Evolutionary conservation across 371 early-diverging fungal genomes (phyloP).

Genomic region (Batrachochytrium dendrobatidis): DNA sequence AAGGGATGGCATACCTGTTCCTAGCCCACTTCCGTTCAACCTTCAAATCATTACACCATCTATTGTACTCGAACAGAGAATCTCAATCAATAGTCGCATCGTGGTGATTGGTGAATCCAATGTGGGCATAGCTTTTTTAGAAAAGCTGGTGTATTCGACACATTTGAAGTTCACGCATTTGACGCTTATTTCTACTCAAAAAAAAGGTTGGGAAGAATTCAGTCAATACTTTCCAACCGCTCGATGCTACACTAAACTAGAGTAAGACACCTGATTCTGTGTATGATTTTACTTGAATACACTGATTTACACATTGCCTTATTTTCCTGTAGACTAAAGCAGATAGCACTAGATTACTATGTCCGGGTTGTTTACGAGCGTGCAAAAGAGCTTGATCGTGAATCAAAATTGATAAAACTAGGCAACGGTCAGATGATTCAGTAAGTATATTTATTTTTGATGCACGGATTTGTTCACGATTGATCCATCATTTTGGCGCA

Average conservation of each 20-base stretch:
- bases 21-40: constrained; percentile 23
- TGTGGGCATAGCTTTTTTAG: constrained; percentile 36
- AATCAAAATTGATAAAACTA: constrained; percentile 19
- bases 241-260: constrained; percentile 23
- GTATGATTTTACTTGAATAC: not conserved
- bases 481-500: constrained; percentile 3
- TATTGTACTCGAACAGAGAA: constrained; percentile 35
- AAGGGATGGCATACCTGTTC: constrained; percentile 30
- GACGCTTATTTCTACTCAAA: constrained; percentile 28
- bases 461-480: not conserved
- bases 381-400: constrained; percentile 29
- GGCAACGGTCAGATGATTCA: constrained; percentile 18
- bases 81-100: constrained; percentile 34
- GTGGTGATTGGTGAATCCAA: constrained; percentile 45
- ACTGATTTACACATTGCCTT: too few species aligned
- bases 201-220: constrained; percentile 8
- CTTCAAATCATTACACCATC: constrained; percentile 30
- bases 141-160: constrained; percentile 34
- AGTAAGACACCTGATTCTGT: constrained; percentile 15
- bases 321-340: too few species aligned
- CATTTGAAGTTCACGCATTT: constrained; percentile 31
- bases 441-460: constrained; percentile 7
- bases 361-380: constrained; percentile 23
- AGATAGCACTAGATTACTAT: constrained; percentile 18
- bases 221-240: constrained; percentile 14